Evolutionary conservation across 1,284 basidiomycete genomes (phyloP).

Genomic region (Ustilago trichophora): DNA sequence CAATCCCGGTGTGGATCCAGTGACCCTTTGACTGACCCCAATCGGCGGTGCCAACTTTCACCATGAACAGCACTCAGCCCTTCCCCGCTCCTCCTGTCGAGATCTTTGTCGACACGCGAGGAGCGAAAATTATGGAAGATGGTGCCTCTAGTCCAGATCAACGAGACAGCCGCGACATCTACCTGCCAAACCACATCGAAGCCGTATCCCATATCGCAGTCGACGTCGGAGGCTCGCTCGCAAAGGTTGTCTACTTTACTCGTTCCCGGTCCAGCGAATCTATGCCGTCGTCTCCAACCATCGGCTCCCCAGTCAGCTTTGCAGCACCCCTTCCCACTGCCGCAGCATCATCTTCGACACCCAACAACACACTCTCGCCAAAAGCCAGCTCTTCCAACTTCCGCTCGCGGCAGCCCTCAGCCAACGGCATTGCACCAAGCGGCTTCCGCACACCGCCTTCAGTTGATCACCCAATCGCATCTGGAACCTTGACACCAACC

Average conservation of each 20-base stretch:
- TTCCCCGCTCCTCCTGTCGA: conserved; percentile 51
- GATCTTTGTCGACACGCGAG: conserved; percentile 55
- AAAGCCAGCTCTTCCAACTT: conserved; percentile 28
- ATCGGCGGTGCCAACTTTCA: too few species aligned
- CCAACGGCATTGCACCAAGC: conserved; percentile 12
- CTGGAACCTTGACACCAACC: conserved; percentile 57
- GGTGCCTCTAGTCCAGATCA: conserved; percentile 54
- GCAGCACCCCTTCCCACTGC: conserved; percentile 5
- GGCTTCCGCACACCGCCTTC: conserved; percentile 49
- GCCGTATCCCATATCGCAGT: conserved; percentile 65
- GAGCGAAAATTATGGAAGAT: conserved; percentile 60
- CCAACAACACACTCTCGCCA: conserved; percentile 27
- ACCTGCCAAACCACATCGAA: conserved; percentile 65
- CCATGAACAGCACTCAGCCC: conserved; percentile 44
- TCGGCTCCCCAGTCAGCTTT: conserved; percentile 9
- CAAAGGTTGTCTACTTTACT: conserved; percentile 97
- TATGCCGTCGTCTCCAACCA: conserved; percentile 14
- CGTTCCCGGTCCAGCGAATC: conserved; percentile 62
- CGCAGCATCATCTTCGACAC: conserved; percentile 15
- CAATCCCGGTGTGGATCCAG: too few species aligned
- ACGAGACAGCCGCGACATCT: conserved; percentile 63
- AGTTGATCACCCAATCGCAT: conserved; percentile 34
- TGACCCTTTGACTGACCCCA: too few species aligned
- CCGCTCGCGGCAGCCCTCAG: conserved; percentile 41
- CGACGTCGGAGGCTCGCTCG: conserved; percentile 86